Base-by-base conservation (phyloP, 768 basidiomycete genomes). In the Rickenella mellea region DNA sequence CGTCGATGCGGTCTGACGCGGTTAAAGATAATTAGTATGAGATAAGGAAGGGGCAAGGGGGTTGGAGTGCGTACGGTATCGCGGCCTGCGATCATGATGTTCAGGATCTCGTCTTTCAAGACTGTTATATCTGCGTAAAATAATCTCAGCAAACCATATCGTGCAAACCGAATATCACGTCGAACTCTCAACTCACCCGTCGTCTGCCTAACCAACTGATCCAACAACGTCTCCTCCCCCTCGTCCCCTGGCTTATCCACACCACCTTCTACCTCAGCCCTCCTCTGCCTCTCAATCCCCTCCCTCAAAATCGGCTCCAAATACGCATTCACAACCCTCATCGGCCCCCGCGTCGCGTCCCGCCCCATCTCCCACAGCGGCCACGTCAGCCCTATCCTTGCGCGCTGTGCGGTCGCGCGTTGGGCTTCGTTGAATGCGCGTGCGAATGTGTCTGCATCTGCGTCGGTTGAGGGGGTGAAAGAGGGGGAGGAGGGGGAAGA, bases 381-480 rank as follows among this genome's bases (percentile, higher is more conserved):
- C 78, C 78, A 80, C 11, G 64, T 52, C 19, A 41, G 46, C 5
- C 75, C 71, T 14, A 66, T 54, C 7, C 67, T 59, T 9, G 55
- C 44, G 12, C 78, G 66, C 25, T 57, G 46, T 1, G 71, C 51
- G 2, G 64, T 63, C 20, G 58, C 51, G 2, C 53, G 48, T 53
- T 80, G 77, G 4, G 70, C 73, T 39, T 66, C 57, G 12, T 63
- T 55, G 51, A 81, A 79, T 0, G 78, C 71, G 24, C 56, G 51
- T 1, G 68, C 63, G 51, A 80, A 78, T 4, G 32, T 29, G 35
- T 61, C 57, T n/a, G 46, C 20, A 39, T 47, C 29, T 53, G 65
- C 0, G 70, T 62, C 0, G 62, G 58, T 21, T 67, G 64, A 6
- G 58, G 50, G 8, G 28, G 3, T 40, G 31, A 21, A 35, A 43